Evolutionary conservation across 2,329 filamentous ascomycete species (phyloP).

Genomic region (Fusarium camptoceras): DNA sequence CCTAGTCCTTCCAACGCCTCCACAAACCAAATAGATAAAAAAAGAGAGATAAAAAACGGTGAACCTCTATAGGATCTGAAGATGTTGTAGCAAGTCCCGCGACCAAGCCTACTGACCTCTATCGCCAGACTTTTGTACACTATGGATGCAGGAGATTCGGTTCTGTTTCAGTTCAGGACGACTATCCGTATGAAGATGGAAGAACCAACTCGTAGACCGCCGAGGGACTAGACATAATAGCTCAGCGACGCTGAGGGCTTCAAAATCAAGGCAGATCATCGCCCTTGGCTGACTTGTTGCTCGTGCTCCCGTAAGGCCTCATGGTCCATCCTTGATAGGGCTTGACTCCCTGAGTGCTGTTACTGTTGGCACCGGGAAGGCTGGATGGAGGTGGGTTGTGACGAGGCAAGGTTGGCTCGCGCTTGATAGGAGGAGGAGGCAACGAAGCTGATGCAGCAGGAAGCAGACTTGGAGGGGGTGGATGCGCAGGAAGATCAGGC

Average conservation of each 20-base stretch:
- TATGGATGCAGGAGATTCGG: background rate
- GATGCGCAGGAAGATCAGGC: conserved; percentile 25
- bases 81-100: background rate
- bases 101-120: background rate
- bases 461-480: conserved; percentile 49
- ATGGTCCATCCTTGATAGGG: conserved; percentile 55
- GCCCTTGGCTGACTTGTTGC: conserved; percentile 48
- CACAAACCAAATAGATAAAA: background rate
- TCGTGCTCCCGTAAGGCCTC: conserved; percentile 52
- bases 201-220: background rate
- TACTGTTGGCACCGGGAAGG: conserved; percentile 49
- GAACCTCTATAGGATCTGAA: background rate
- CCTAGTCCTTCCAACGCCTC: conserved; percentile 29
- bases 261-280: conserved; percentile 50
- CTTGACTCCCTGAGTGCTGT: conserved; percentile 48
- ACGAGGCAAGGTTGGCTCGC: conserved; percentile 48
- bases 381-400: conserved; percentile 50
- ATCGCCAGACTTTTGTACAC: conserved; percentile 2
- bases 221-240: background rate
- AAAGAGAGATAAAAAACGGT: conserved; percentile 7
- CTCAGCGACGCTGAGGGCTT: background rate
- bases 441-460: conserved; percentile 55
- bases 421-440: conserved; percentile 52
- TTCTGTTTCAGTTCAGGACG: conserved; percentile 32
- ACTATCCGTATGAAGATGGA: conserved; percentile 39